phyloP scores from a whole-genome alignment of 2,329 filamentous ascomycete species.

The Diaporthe humulicola region DNA sequence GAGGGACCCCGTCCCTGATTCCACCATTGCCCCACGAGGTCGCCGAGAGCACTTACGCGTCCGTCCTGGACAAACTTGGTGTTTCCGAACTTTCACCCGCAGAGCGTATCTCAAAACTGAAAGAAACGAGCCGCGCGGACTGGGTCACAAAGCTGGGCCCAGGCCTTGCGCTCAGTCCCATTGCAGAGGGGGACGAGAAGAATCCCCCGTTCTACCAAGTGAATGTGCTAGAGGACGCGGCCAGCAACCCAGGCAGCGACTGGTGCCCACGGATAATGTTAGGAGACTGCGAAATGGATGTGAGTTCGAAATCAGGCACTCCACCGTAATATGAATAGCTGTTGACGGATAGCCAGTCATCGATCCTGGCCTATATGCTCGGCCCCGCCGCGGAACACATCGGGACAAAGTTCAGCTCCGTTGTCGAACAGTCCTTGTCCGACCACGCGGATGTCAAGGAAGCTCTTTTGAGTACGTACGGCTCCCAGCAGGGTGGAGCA shows the following conservation, averaged over 20 bases:
- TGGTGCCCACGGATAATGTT: neutral
- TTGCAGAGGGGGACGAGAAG: neutral
- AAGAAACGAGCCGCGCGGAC: neutral
- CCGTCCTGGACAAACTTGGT: neutral
- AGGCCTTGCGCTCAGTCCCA: neutral
- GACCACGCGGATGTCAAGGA: neutral
- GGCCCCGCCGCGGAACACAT: neutral
- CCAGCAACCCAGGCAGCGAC: neutral
- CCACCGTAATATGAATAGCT: neutral
- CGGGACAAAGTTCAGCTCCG: neutral
- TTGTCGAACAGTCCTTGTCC: neutral
- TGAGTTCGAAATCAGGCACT: neutral
- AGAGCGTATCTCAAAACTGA: neutral
- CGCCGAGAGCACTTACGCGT: neutral
- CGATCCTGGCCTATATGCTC: neutral
- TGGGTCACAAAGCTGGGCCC: neutral
- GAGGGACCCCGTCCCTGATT: neutral
- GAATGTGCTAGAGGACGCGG: neutral
- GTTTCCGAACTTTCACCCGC: neutral
- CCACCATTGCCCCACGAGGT: neutral
- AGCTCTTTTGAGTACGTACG: neutral
- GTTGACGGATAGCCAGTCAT: neutral
- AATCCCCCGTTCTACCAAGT: neutral
- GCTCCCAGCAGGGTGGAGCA: rapidly evolving
- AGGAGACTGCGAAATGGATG: slow-evolving; percentile 11